These are phyloP conservation scores for Amyloporia xantha DNA, from an alignment of 768 basidiomycete genomes.

Conservation along the genomic window DNA sequence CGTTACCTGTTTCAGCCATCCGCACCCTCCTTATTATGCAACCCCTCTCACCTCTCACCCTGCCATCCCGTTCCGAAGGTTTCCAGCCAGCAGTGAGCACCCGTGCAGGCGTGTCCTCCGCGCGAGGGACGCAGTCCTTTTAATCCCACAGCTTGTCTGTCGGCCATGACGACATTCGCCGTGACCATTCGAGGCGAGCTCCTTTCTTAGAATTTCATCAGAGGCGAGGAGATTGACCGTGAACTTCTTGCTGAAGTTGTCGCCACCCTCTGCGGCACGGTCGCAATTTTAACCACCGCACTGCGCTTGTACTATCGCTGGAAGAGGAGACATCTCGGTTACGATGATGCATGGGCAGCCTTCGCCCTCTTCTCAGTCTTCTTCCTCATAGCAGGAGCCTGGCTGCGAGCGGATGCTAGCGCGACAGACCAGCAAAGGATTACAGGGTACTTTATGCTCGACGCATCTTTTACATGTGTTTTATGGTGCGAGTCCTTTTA, in stretches of 20 bases:
- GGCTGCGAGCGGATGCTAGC: background rate
- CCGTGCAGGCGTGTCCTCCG: too few species aligned
- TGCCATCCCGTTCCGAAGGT: too few species aligned
- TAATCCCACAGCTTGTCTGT: background rate
- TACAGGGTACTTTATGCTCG: slow-evolving; percentile 13
- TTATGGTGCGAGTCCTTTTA: slow-evolving; percentile 6
- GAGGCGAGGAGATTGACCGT: background rate
- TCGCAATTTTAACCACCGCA: slow-evolving; percentile 7
- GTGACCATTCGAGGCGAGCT: background rate
- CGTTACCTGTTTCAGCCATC: background rate
- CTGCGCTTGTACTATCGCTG: slow-evolving; percentile 11
- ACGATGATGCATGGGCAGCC: slow-evolving; percentile 15
- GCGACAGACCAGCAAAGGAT: slow-evolving; percentile 5
- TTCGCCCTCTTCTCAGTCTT: slow-evolving; percentile 4
- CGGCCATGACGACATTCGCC: background rate
- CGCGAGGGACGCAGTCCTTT: too few species aligned
- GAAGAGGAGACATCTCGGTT: slow-evolving; percentile 10
- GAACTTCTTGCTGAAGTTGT: slow-evolving; percentile 4
- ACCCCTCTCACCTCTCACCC: too few species aligned
- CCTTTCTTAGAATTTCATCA: background rate
- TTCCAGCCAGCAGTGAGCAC: too few species aligned
- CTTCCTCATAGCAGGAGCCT: slow-evolving; percentile 14
- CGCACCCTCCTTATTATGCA: too few species aligned
- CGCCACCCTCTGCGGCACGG: slow-evolving; percentile 9
- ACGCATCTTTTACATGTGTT: slow-evolving; percentile 12